Percentiles rank a stretch among this genome's conserved stretches.
These are phyloP conservation scores for Lolium perenne DNA, from an alignment of 176 grass and related monocot genomes.

Conservation along the genomic window DNA sequence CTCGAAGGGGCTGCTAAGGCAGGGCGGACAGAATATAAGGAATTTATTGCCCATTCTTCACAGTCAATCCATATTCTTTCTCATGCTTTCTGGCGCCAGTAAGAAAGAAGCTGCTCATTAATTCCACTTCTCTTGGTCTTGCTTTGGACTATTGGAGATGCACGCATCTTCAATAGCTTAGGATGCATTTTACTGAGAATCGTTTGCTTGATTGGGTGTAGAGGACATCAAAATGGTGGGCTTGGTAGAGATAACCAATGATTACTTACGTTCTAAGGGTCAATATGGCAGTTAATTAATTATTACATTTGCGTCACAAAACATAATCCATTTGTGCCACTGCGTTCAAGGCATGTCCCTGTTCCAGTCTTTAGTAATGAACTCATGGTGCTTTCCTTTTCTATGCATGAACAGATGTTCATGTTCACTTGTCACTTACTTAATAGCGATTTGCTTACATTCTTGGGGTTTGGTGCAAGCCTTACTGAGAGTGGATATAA, in stretches of 20 bases:
- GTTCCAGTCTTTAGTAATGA: background rate
- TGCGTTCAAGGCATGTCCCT: background rate
- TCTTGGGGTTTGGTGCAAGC: background rate
- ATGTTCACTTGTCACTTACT: background rate
- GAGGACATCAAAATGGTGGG: background rate
- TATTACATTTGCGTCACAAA: background rate
- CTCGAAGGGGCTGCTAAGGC: background rate
- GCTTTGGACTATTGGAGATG: background rate
- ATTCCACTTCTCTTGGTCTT: background rate
- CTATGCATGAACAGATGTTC: background rate
- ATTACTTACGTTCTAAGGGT: background rate
- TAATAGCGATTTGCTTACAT: background rate
- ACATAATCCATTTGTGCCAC: background rate
- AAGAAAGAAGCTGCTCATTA: background rate
- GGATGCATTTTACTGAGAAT: background rate
- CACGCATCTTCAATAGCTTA: background rate
- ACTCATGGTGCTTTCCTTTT: slow-evolving; percentile 7
- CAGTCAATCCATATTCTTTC: background rate
- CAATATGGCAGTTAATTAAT: background rate
- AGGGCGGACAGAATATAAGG: background rate
- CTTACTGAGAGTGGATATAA: background rate
- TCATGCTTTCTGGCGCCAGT: background rate
- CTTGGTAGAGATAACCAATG: background rate
- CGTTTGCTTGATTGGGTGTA: background rate
- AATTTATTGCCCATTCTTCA: background rate